phyloP scores from a whole-genome alignment of 768 basidiomycete genomes.

The Termitomyces sp. region DNA sequence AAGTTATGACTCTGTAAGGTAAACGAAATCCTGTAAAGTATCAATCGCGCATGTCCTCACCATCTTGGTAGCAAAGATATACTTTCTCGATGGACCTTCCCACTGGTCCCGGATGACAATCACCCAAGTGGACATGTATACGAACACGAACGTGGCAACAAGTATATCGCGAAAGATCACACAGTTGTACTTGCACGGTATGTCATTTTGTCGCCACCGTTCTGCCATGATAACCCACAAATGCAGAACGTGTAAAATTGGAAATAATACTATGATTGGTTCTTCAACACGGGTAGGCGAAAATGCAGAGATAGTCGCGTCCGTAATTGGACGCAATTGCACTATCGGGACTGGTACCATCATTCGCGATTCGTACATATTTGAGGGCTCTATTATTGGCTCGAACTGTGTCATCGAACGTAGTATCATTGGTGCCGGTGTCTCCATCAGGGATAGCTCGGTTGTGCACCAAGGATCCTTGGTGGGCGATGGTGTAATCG shows the following conservation, averaged over 20 bases:
- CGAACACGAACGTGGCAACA: conserved; percentile 84
- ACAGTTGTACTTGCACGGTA: conserved; percentile 84
- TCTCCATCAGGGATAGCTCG: conserved; percentile 65
- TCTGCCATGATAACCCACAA: background rate
- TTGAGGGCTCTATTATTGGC: conserved; percentile 72
- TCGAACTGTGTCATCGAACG: conserved; percentile 67
- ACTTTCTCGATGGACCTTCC: conserved; percentile 91
- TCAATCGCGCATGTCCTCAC: background rate
- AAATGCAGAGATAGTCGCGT: conserved; percentile 60
- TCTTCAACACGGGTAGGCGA: conserved; percentile 65
- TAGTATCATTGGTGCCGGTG: conserved; percentile 80
- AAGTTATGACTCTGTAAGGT: conserved; percentile 90
- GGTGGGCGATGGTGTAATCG: conserved; percentile 74
- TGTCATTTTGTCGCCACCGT: conserved; percentile 15
- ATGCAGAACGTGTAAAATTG: conserved; percentile 74
- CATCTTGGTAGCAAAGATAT: conserved; percentile 76
- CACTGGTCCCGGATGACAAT: conserved; percentile 92
- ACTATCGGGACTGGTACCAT: conserved; percentile 66
- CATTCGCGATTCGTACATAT: conserved; percentile 78
- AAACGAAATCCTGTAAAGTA: conserved; percentile 6
- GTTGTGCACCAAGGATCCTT: conserved; percentile 73
- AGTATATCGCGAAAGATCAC: conserved; percentile 80
- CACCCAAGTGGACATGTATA: conserved; percentile 80
- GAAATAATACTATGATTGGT: conserved; percentile 84
- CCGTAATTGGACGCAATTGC: conserved; percentile 78